Evolutionary conservation across 2,329 filamentous ascomycete genomes (phyloP), one percentile per base, ranked within the genome.

Genomic region (Chaetomiaceae sp.): DNA sequence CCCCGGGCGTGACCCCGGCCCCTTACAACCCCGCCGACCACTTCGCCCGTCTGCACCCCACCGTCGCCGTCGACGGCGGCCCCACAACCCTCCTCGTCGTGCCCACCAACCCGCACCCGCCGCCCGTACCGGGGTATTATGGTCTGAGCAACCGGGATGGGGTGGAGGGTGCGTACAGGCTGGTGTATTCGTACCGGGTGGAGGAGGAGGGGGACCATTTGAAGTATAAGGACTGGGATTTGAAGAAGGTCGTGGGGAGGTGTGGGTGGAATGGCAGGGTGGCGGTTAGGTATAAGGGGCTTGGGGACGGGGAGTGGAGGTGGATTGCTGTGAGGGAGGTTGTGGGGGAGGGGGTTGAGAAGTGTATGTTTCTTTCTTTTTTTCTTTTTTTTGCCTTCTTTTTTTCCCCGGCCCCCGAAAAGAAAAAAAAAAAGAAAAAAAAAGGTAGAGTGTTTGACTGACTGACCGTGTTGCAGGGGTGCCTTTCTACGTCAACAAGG

Each of bases 101-200:
- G 1, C 54, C 57, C 9, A 59, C 57, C 10, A 50, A 59, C 40
- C 57, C 57, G 6, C 57, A 59, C 35, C 57, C 57, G 30, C 55
- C 55, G 7, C 57, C 57, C 1, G 55, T 59, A 1, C 55, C 55
- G 25, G 57, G 57, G 0, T 58, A 58, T 45, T 58, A 56, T 44
- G 57, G 50, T 8, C 50, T 59, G 14, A 55, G 44, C 14, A 43
- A 47, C 30, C 35, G 35, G 2, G 55, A 58, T 8, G 50, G 44
- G 1, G 41, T 59, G 8, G 34, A 41, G 1, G 54, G 56, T 6
- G 55, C 57, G 4, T 58, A 53, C 17, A 39, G 55, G 13, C 48
- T 58, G 4, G 40, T 59, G 20, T 51, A 55, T 13, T 53, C 48
- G 3, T 59, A 56, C 30, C 50, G 52, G 1, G 44, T 45, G 1